phyloP scores from a whole-genome alignment of 2,329 filamentous ascomycete species.

The Geosmithia morbida region DNA sequence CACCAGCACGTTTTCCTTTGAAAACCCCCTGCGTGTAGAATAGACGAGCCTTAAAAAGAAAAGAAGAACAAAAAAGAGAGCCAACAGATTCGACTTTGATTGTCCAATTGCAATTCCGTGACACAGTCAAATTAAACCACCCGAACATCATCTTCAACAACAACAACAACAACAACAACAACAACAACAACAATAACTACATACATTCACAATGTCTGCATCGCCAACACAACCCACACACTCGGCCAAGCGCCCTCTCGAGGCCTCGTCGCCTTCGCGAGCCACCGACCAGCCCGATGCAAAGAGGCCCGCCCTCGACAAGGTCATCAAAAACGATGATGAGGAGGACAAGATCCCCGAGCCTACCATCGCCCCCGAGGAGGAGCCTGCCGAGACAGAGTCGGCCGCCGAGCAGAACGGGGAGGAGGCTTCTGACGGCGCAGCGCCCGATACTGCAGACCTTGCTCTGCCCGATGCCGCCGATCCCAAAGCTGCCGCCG shows the following conservation, averaged over 20 bases:
- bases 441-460: conserved; percentile 11
- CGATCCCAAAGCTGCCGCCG: conserved; percentile 22
- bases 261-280: conserved; percentile 86
- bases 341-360: conserved; percentile 33
- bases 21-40: conserved; percentile 77
- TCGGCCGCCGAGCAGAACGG: conserved; percentile 27
- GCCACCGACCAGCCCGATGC: conserved; percentile 90
- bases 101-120: conserved; percentile 3
- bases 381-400: conserved; percentile 5
- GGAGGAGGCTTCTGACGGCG: conserved; percentile 32
- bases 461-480: conserved; percentile 11
- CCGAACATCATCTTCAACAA: too few relatives aligned
- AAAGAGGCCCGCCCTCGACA: conserved; percentile 92
- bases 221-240: conserved; percentile 53
- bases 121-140: neutral
- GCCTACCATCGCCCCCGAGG: conserved; percentile 5
- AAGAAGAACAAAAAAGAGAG: conserved; percentile 23
- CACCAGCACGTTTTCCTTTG: conserved; percentile 93
- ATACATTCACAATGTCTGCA: conserved; percentile 50
- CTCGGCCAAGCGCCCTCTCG: conserved; percentile 79
- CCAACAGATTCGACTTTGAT: conserved; percentile 3
- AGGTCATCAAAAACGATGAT: conserved; percentile 60
- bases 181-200: neutral
- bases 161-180: neutral
- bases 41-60: conserved; percentile 26